Percentiles rank a stretch among this genome's conserved stretches.
Conservation (phyloP, 345 rosid species). For the Eucalyptus virginea region DNA sequence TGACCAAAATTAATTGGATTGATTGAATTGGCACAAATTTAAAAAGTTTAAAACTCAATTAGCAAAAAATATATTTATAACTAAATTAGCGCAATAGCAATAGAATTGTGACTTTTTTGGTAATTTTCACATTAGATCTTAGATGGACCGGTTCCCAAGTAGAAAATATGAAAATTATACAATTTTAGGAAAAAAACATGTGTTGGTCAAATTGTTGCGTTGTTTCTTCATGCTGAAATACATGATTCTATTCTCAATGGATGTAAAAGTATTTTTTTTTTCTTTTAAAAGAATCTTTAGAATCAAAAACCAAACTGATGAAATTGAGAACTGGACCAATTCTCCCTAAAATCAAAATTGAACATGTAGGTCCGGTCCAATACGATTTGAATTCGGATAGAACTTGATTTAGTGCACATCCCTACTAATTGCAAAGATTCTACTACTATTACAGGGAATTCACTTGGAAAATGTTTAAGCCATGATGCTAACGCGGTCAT, state of each 20-base stretch:
- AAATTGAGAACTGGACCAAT: fast-evolving
- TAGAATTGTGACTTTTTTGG: too few species aligned
- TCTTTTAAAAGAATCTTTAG: not conserved
- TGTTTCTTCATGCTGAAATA: not conserved
- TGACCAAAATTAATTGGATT: fast-evolving
- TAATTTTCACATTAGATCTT: too few species aligned
- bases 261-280: not conserved
- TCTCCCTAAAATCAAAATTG: not conserved
- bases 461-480: not conserved
- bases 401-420: not conserved
- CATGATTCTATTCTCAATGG: not conserved
- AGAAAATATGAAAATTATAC: not conserved
- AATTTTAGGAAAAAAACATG: not conserved
- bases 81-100: too few species aligned
- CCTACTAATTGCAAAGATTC: not conserved
- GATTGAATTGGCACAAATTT: too few species aligned
- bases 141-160: not conserved
- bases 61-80: too few species aligned
- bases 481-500: not conserved
- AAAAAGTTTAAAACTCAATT: too few species aligned
- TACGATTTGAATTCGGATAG: not conserved
- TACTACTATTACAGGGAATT: not conserved
- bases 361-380: fast-evolving
- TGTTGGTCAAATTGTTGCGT: not conserved
- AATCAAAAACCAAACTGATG: fast-evolving